Evolutionary conservation across 371 early-diverging fungal genomes (phyloP).

Genomic region (Syncephalastrum monosporum): DNA sequence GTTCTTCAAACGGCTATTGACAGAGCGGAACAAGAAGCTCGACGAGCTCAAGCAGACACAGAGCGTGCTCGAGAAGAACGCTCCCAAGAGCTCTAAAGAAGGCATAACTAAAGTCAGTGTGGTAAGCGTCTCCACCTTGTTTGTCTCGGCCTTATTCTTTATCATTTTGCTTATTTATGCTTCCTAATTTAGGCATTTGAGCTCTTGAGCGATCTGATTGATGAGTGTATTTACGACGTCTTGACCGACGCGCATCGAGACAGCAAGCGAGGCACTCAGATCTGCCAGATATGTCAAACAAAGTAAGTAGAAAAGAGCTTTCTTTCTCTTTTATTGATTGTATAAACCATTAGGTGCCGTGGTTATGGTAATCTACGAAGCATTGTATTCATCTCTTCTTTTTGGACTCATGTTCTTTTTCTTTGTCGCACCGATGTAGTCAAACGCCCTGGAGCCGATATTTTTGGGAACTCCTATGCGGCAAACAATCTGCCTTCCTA

Average conservation of each 20-base stretch:
- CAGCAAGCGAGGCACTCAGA: slow-evolving; percentile 47
- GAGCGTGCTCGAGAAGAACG: slow-evolving; percentile 26
- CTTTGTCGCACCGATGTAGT: slow-evolving; percentile 24
- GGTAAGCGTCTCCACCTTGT: slow-evolving; percentile 10
- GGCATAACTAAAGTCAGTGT: slow-evolving; percentile 28
- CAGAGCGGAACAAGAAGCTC: slow-evolving; percentile 38
- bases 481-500: slow-evolving; percentile 56
- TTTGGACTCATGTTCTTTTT: background rate
- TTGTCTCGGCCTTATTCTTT: too few relatives aligned
- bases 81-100: slow-evolving; percentile 7
- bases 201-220: slow-evolving; percentile 55
- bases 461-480: slow-evolving; percentile 68
- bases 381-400: background rate
- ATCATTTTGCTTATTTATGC: background rate
- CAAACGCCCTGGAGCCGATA: slow-evolving; percentile 59
- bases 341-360: slow-evolving; percentile 16
- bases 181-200: slow-evolving; percentile 33
- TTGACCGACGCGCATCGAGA: slow-evolving; percentile 67
- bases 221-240: slow-evolving; percentile 68
- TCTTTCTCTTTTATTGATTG: slow-evolving; percentile 27
- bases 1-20: slow-evolving; percentile 31
- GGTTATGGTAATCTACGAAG: slow-evolving; percentile 25
- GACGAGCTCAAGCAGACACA: slow-evolving; percentile 41
- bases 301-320: slow-evolving; percentile 41
- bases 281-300: slow-evolving; percentile 73